Base-by-base conservation (phyloP, 345 rosid genomes). In the Salix caprea region DNA sequence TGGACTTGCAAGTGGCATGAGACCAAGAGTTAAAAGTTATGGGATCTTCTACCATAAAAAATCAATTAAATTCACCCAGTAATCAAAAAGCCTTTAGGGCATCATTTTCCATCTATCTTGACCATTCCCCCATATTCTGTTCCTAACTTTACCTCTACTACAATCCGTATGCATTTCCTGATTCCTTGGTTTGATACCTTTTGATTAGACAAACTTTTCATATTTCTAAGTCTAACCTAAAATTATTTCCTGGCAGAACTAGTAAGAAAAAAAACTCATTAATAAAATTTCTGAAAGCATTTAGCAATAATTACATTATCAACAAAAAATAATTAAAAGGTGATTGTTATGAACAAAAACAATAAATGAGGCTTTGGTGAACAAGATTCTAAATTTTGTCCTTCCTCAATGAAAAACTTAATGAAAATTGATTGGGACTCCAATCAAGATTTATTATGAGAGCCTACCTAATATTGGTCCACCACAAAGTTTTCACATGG, bases 141-240 rank as follows among this genome's bases (percentile, higher is more conserved):
- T n/a, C 71, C 64, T 48, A 34, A 46, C 71, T 65, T 74, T 21
- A 21, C 64, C 26, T 11, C 62, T 21, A 21, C n/a, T 15, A 40
- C 40, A 64, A 64, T 44, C 69, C 46, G 13, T 6, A 16, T 23
- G 32, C 39, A 24, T 40, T n/a, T 26, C 37, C n/a, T 65, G 64
- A 65, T 74, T 50, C 69, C 69, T 26, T 73, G 34, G 50, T 18
- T 39, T 65, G 58, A n/a, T 74, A n/a, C 26, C 77, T 65, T 13
- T 19, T 50, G 2, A 46, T 34, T 34, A 3, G n/a, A 30, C 2
- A 28, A 18, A 32, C 46, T 21, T 32, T 28, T 23, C 32, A 24
- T 26, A 67, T 44, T 30, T 28, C n/a, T 4, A 44, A 30, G 28
- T 46, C 61, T 54, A 54, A 54, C 5, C 61, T 54, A 54, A 54